Percentiles rank a stretch among this genome's conserved stretches.
Conservation (phyloP, 306 rosid species). For the Pachyrhizus erosus region DNA sequence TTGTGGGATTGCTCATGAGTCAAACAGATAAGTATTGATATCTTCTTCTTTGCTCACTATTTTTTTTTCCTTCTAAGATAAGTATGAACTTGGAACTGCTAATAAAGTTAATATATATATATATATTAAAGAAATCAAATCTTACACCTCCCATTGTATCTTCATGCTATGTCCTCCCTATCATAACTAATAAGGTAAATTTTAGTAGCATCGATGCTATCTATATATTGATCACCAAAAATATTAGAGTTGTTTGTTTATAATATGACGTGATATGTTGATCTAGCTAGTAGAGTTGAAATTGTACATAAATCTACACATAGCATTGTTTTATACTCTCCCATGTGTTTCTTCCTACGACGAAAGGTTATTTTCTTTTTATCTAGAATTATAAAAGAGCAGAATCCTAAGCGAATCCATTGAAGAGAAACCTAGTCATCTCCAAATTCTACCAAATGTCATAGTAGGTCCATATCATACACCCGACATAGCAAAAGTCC, state of each 20-base stretch:
- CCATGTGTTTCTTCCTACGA: conserved; percentile 8
- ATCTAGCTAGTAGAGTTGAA: conserved; percentile 19
- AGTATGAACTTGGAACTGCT: conserved; percentile 9
- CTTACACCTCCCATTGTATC: neutral
- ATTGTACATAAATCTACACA: neutral
- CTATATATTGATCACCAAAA: neutral
- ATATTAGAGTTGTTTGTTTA: neutral
- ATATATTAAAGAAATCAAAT: conserved; percentile 16
- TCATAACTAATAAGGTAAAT: neutral
- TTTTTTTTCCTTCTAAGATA: conserved; percentile 7
- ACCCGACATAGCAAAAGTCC: conserved; percentile 3
- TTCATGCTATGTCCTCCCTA: neutral
- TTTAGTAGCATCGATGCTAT: neutral
- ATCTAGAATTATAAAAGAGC: neutral
- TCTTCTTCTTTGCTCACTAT: neutral
- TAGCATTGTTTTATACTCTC: neutral
- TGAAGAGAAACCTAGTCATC: conserved; percentile 24
- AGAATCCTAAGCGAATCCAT: conserved; percentile 37
- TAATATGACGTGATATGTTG: neutral
- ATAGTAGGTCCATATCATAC: conserved; percentile 5
- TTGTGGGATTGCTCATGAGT: neutral
- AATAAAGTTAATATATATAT: neutral
- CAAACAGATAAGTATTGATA: neutral
- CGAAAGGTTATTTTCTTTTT: conserved; percentile 32
- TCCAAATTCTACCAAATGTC: conserved; percentile 39